phyloP scores from a whole-genome alignment of 2,329 filamentous ascomycete genomes.

The Kalmusia sp. region DNA sequence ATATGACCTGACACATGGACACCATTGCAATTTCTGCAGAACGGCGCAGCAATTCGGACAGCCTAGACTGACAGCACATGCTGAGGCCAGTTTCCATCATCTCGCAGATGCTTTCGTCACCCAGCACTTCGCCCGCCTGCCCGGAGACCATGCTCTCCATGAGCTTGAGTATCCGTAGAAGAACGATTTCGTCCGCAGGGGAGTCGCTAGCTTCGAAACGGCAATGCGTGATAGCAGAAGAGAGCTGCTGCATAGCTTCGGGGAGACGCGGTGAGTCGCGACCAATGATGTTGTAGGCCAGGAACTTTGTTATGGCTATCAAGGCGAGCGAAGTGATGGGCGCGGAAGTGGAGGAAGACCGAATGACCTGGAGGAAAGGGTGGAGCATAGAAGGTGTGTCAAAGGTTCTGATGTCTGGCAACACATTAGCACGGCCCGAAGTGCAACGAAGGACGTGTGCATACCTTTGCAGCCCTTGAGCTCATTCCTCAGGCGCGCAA shows the following conservation, averaged over 20 bases:
- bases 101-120: slow-evolving; percentile 96
- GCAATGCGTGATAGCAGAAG: slow-evolving; percentile 95
- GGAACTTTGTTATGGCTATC: slow-evolving; percentile 93
- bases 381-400: slow-evolving; percentile 89
- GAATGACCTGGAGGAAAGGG: slow-evolving; percentile 95
- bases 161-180: slow-evolving; percentile 90
- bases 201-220: slow-evolving; percentile 97
- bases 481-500: slow-evolving; percentile 87
- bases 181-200: slow-evolving; percentile 91
- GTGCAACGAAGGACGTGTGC: slow-evolving; percentile 14
- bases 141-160: slow-evolving; percentile 99
- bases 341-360: slow-evolving; percentile 93
- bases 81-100: slow-evolving; percentile 99
- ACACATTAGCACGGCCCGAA: slow-evolving; percentile 28
- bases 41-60: slow-evolving; percentile 87
- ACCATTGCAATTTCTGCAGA: slow-evolving; percentile 98
- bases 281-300: slow-evolving; percentile 91
- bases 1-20: slow-evolving; percentile 98
- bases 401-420: slow-evolving; percentile 80
- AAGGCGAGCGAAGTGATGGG: slow-evolving; percentile 95
- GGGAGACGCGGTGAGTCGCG: slow-evolving; percentile 84
- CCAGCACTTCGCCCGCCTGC: slow-evolving; percentile 89
- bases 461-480: slow-evolving; percentile 83
- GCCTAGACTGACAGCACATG: slow-evolving; percentile 92
- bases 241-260: slow-evolving; percentile 91